Evolutionary conservation across 495 filamentous ascomycete species (phyloP).

Genomic region (Lasiosphaeriaceae sp.): DNA sequence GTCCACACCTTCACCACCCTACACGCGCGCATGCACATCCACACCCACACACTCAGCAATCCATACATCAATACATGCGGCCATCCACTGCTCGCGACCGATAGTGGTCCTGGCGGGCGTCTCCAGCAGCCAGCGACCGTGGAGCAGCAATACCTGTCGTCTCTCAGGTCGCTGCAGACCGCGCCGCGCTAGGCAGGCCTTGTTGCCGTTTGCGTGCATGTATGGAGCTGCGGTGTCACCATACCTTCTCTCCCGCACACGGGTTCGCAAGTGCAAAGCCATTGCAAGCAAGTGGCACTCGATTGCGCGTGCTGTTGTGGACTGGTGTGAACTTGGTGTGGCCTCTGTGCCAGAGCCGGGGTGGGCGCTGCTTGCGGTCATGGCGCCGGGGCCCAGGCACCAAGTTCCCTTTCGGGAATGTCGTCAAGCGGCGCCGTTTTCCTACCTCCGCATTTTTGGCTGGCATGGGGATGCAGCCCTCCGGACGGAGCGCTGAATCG

Average conservation of each 20-base stretch:
- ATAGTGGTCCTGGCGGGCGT: too few relatives aligned
- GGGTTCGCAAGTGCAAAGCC: conserved; percentile 10
- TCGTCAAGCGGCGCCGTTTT: conserved; percentile 30
- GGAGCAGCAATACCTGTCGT: too few relatives aligned
- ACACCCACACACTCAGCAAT: too few relatives aligned
- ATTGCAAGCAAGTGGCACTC: conserved; percentile 1
- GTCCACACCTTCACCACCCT: too few relatives aligned
- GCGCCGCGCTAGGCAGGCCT: neutral
- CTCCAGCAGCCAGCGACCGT: too few relatives aligned
- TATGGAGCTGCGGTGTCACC: conserved; percentile 21
- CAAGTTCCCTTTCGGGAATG: conserved; percentile 31
- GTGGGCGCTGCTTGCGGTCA: conserved; percentile 1
- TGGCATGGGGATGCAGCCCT: conserved; percentile 3
- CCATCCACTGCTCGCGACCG: too few relatives aligned
- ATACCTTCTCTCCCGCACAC: conserved; percentile 13
- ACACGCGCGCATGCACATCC: too few relatives aligned
- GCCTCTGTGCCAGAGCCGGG: conserved; percentile 1
- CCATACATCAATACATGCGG: too few relatives aligned
- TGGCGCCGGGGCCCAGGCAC: conserved; percentile 21
- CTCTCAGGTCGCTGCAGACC: neutral
- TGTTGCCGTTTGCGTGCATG: conserved; percentile 6
- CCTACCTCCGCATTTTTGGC: conserved; percentile 26
- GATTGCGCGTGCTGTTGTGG: neutral
- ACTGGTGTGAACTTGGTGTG: conserved; percentile 5
- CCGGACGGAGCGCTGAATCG: conserved; percentile 5